phyloP scores from a whole-genome alignment of 2,329 filamentous ascomycete genomes.

The Calonectria henricotiae region DNA sequence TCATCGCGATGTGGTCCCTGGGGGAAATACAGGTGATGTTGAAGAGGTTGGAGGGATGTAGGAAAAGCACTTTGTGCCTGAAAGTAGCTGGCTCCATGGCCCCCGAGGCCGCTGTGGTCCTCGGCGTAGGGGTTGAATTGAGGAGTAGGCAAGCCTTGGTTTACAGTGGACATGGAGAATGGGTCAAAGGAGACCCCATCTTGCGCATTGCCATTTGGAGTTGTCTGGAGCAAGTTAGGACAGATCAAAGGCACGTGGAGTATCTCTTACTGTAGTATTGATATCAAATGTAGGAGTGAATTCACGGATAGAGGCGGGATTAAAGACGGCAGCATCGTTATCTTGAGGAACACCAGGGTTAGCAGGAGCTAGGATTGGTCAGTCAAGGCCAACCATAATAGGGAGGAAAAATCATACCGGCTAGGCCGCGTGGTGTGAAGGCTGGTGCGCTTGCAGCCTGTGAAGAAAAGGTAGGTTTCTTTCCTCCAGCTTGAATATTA shows the following conservation, averaged over 20 bases:
- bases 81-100: constrained; percentile 77
- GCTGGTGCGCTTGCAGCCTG: constrained; percentile 91
- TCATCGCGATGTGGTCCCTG: constrained; percentile 87
- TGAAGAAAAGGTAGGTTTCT: constrained; percentile 86
- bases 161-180: constrained; percentile 74
- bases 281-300: constrained; percentile 75
- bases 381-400: constrained; percentile 38
- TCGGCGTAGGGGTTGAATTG: constrained; percentile 85
- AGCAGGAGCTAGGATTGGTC: constrained; percentile 52
- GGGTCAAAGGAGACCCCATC: constrained; percentile 72
- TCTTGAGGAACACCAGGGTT: constrained; percentile 62
- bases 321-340: constrained; percentile 66
- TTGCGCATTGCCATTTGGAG: constrained; percentile 66
- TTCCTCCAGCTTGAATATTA: constrained; percentile 66
- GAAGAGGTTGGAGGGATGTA: constrained; percentile 76
- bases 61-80: constrained; percentile 70
- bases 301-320: constrained; percentile 72
- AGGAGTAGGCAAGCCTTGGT: constrained; percentile 66
- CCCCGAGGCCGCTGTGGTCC: constrained; percentile 74
- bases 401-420: constrained; percentile 55
- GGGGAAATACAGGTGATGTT: constrained; percentile 95
- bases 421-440: constrained; percentile 81
- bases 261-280: constrained; percentile 64
- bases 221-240: constrained; percentile 51
- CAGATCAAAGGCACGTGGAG: not conserved